Evolutionary conservation across 2,329 filamentous ascomycete species (phyloP).

Genomic region (Didymella arachidicola): DNA sequence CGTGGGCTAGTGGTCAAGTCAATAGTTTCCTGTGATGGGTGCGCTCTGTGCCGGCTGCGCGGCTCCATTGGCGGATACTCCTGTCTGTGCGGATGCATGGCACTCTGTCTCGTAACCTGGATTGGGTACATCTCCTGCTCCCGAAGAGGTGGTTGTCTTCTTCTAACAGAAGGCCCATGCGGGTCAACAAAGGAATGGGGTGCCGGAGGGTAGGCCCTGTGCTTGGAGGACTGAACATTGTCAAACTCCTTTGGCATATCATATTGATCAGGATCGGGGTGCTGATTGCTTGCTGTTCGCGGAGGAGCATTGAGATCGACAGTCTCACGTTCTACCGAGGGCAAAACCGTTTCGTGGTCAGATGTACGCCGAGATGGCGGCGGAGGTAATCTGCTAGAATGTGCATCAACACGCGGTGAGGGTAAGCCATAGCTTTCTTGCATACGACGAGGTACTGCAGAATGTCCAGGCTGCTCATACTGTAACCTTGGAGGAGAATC

Average conservation of each 20-base stretch:
- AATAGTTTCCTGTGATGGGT: conserved; percentile 28
- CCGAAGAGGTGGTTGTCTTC: background rate
- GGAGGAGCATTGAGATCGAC: conserved; percentile 30
- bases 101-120: background rate
- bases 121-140: conserved; percentile 1
- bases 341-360: conserved; percentile 45
- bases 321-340: conserved; percentile 46
- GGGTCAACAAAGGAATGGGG: conserved; percentile 18
- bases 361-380: conserved; percentile 33
- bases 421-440: conserved; percentile 26
- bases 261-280: conserved; percentile 17
- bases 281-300: conserved; percentile 16
- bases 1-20: conserved; percentile 40
- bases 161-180: background rate
- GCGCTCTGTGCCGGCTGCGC: conserved; percentile 19
- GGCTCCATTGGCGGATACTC: conserved; percentile 22
- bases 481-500: conserved; percentile 27
- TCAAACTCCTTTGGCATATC: conserved; percentile 16
- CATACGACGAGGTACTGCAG: conserved; percentile 19
- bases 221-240: conserved; percentile 28
- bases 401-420: conserved; percentile 27
- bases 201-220: conserved; percentile 26
- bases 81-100: conserved; percentile 6
- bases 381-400: conserved; percentile 21
- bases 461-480: conserved; percentile 25